A percentile compares a stretch with the other conserved stretches of the same genome.
phyloP scores from a whole-genome alignment of 1,139 yeast species.

The Candida glucosophila region DNA sequence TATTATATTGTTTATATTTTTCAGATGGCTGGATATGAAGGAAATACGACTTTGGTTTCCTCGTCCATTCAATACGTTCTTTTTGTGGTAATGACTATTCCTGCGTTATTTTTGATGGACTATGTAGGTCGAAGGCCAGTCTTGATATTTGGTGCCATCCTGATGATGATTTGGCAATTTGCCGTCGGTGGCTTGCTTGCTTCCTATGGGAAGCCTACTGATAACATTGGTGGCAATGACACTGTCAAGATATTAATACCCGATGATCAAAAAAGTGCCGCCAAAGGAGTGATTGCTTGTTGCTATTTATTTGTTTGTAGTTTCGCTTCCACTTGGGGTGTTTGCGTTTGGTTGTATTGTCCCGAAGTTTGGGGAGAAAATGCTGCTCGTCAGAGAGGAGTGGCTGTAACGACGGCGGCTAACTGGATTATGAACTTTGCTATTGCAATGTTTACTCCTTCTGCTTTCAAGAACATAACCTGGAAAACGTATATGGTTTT shows the following conservation, averaged over 20 bases:
- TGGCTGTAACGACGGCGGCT: constrained; percentile 42
- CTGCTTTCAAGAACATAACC: constrained; percentile 35
- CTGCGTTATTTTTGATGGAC: constrained; percentile 31
- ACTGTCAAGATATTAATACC: constrained; percentile 42
- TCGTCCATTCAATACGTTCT: constrained; percentile 47
- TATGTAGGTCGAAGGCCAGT: constrained; percentile 29
- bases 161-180: constrained; percentile 31
- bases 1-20: constrained; percentile 55
- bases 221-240: constrained; percentile 21
- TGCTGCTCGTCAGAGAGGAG: constrained; percentile 52
- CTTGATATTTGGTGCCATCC: constrained; percentile 24
- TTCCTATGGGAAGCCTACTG: constrained; percentile 31
- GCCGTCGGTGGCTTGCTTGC: constrained; percentile 37
- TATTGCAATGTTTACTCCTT: constrained; percentile 44
- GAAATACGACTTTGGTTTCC: constrained; percentile 30
- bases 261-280: constrained; percentile 25
- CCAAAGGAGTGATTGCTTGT: constrained; percentile 51
- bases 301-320: constrained; percentile 48
- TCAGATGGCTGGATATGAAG: constrained; percentile 46
- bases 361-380: constrained; percentile 48
- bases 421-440: constrained; percentile 49
- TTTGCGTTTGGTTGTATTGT: constrained; percentile 50
- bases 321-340: constrained; percentile 55
- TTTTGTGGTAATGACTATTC: constrained; percentile 36
- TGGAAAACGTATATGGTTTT: constrained; percentile 42